Evolutionary conservation across 1,284 basidiomycete genomes (phyloP).

Genomic region (Gomphus bonarii): DNA sequence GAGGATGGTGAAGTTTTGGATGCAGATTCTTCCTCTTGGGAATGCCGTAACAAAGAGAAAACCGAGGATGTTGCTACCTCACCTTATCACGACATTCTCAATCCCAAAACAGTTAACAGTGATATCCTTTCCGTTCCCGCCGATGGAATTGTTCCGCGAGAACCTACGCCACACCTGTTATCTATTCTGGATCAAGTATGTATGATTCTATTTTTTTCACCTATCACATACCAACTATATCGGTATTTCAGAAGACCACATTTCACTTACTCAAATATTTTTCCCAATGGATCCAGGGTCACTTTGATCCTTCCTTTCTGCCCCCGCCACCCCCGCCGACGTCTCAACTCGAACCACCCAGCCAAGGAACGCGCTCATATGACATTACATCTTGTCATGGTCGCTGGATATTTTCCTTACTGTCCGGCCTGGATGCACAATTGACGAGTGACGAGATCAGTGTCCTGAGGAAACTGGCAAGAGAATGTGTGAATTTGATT

Average conservation of each 20-base stretch:
- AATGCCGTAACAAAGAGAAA: conserved; percentile 21
- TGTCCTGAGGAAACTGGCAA: conserved; percentile 66
- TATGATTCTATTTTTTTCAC: conserved; percentile 8
- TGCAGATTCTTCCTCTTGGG: neutral
- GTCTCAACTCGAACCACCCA: conserved; percentile 18
- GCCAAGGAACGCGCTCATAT: neutral
- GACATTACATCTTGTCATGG: conserved; percentile 53
- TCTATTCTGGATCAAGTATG: conserved; percentile 55
- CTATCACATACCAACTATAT: conserved; percentile 11
- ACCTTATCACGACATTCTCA: conserved; percentile 30
- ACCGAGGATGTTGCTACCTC: conserved; percentile 19
- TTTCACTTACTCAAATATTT: conserved; percentile 77
- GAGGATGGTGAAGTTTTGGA: conserved; percentile 23
- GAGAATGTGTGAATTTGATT: conserved; percentile 56
- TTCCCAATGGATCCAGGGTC: conserved; percentile 64
- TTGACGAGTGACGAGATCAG: conserved; percentile 74
- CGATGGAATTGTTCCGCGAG: conserved; percentile 24
- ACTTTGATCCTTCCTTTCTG: conserved; percentile 36
- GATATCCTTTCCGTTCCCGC: conserved; percentile 10
- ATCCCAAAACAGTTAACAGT: conserved; percentile 17
- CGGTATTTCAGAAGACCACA: conserved; percentile 40
- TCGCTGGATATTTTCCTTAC: conserved; percentile 77
- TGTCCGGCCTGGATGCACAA: conserved; percentile 63
- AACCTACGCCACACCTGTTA: conserved; percentile 48
- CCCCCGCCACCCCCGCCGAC: conserved; percentile 17